Evolutionary conservation across 306 rosid species (phyloP).

Genomic region (Arachis stenosperma): DNA sequence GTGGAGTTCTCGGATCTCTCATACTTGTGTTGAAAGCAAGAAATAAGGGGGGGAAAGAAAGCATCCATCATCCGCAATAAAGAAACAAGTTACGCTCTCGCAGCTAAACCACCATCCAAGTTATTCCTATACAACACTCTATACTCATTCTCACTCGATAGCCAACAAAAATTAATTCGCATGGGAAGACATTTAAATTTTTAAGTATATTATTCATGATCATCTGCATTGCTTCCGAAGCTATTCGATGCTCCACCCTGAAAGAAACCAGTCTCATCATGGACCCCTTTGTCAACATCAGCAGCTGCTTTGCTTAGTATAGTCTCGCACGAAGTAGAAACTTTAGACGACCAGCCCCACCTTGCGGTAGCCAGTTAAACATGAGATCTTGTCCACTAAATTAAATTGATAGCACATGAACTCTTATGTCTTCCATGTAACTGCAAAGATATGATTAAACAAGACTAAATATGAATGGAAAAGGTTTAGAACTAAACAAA

Average conservation of each 20-base stretch:
- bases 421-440: conserved; percentile 29
- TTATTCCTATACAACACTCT: conserved; percentile 37
- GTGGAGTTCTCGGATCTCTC: conserved; percentile 26
- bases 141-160: conserved; percentile 33
- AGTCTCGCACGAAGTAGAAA: background rate
- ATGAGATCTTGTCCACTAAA: conserved; percentile 24
- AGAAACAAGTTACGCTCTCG: conserved; percentile 38
- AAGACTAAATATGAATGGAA: background rate
- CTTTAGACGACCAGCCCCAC: conserved; percentile 14
- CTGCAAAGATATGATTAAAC: conserved; percentile 16
- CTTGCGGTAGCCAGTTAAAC: conserved; percentile 16
- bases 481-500: background rate
- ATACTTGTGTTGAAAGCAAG: conserved; percentile 22
- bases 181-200: conserved; percentile 30
- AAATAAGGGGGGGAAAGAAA: conserved; percentile 8
- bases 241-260: conserved; percentile 23
- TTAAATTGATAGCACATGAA: conserved; percentile 5
- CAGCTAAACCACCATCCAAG: conserved; percentile 39
- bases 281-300: conserved; percentile 23
- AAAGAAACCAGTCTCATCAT: conserved; percentile 26
- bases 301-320: conserved; percentile 15
- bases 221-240: conserved; percentile 40
- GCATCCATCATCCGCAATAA: conserved; percentile 18
- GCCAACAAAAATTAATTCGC: conserved; percentile 37
- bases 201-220: conserved; percentile 2